Conservation (phyloP, 2,329 filamentous ascomycete genomes). For the Colletotrichum australisinense region DNA sequence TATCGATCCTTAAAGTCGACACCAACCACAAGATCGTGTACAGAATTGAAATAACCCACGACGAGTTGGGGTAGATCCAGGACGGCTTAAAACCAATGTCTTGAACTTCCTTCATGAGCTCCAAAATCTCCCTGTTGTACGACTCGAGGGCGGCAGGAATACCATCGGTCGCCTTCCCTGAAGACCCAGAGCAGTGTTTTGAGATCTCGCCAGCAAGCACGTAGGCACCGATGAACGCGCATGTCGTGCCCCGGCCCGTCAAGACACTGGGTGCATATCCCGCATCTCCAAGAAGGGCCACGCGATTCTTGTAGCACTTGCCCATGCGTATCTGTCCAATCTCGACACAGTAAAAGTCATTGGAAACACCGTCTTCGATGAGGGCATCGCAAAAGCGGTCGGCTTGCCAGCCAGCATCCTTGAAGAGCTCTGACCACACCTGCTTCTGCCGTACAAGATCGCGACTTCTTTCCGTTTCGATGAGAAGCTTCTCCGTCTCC, state of each 20-base stretch:
- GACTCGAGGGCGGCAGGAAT: slow-evolving; percentile 48
- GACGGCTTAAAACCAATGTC: slow-evolving; percentile 32
- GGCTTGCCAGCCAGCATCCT: slow-evolving; percentile 54
- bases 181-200: slow-evolving; percentile 36
- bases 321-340: slow-evolving; percentile 58
- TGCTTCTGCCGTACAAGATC: slow-evolving; percentile 37
- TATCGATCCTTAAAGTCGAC: slow-evolving; percentile 14
- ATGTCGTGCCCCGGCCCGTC: slow-evolving; percentile 64
- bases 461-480: slow-evolving; percentile 10
- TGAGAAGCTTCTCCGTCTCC: slow-evolving; percentile 2
- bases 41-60: slow-evolving; percentile 18
- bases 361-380: slow-evolving; percentile 47
- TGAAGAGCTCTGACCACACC: slow-evolving; percentile 47
- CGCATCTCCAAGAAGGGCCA: slow-evolving; percentile 66
- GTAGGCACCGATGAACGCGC: slow-evolving; percentile 63
- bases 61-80: slow-evolving; percentile 24
- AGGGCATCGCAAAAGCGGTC: slow-evolving; percentile 50
- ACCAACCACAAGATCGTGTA: slow-evolving; percentile 22
- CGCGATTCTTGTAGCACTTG: slow-evolving; percentile 56
- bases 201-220: slow-evolving; percentile 66
- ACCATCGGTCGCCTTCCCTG: slow-evolving; percentile 22
- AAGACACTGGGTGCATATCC: slow-evolving; percentile 58
- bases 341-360: slow-evolving; percentile 58
- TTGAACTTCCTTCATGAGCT: slow-evolving; percentile 56
- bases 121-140: slow-evolving; percentile 58